A percentile compares a stretch with the other conserved stretches of the same genome.
phyloP scores from a whole-genome alignment of 352 stramenopile species.

The Phytophthora syringae region DNA sequence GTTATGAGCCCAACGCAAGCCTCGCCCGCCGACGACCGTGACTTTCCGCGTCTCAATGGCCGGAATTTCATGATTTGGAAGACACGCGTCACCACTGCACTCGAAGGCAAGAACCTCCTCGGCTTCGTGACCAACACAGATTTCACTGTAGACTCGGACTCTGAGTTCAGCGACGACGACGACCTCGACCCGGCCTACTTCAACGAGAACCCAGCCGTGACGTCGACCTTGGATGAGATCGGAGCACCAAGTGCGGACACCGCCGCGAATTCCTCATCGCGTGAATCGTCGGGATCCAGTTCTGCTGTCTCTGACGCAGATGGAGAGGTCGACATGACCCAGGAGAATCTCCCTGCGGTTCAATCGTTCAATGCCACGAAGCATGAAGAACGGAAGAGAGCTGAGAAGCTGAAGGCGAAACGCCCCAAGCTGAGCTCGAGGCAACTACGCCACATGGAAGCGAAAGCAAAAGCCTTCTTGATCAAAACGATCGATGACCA shows the following conservation, averaged over 20 bases:
- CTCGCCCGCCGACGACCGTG: background rate
- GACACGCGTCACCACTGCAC: conserved; percentile 13
- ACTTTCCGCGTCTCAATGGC: background rate
- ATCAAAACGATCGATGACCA: conserved; percentile 13
- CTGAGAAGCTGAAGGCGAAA: conserved; percentile 20
- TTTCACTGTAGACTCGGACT: conserved; percentile 1
- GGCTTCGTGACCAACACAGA: conserved; percentile 18
- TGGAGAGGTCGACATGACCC: conserved; percentile 1
- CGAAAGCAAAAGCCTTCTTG: conserved; percentile 13
- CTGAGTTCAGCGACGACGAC: background rate
- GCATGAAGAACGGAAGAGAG: conserved; percentile 1
- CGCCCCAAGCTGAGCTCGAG: conserved; percentile 11
- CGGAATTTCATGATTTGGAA: conserved; percentile 9
- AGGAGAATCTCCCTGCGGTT: background rate
- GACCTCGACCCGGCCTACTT: background rate
- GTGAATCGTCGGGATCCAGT: background rate
- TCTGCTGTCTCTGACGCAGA: background rate
- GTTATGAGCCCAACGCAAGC: background rate
- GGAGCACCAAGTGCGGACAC: background rate
- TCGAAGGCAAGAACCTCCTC: conserved; percentile 24
- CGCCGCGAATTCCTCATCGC: background rate
- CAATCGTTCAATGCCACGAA: conserved; percentile 4
- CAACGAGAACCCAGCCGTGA: background rate
- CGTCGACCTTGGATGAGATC: background rate
- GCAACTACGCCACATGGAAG: conserved; percentile 10